Conservation (phyloP, 768 basidiomycete genomes). For the Pleurotus sapidus region DNA sequence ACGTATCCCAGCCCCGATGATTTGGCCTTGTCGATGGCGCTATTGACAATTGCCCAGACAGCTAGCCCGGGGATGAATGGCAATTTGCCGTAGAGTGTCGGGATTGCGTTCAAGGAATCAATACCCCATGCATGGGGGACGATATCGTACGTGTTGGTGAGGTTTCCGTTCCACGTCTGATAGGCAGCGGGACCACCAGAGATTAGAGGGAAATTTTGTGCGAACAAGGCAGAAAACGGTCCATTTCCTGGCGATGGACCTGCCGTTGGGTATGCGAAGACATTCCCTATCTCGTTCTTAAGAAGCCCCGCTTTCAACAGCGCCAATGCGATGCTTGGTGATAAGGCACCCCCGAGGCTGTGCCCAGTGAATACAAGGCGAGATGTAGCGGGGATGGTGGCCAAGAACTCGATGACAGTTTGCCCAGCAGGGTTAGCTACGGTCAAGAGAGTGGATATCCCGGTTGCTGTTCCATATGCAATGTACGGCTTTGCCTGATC, state of each 20-base stretch:
- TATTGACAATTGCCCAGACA: too few relatives aligned
- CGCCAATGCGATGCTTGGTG: constrained; percentile 4
- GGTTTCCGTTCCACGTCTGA: neutral
- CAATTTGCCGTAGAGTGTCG: neutral
- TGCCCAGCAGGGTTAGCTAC: neutral
- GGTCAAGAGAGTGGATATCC: neutral
- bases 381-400: neutral
- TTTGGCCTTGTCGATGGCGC: neutral
- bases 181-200: neutral
- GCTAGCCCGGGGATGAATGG: neutral
- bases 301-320: neutral
- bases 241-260: constrained; percentile 3
- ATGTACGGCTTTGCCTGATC: neutral
- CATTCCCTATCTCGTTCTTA: neutral
- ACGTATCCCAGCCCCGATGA: neutral
- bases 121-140: constrained; percentile 6
- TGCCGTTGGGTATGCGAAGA: neutral
- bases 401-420: constrained; percentile 2
- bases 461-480: constrained; percentile 1
- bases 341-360: constrained; percentile 5
- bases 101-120: neutral
- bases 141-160: constrained; percentile 2
- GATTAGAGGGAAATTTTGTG: neutral
- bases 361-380: constrained; percentile 7
- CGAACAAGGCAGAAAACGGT: neutral